Evolutionary conservation across 176 grass and related monocot species (phyloP), one percentile per base, ranked within the genome.

Genomic region (Thalia dealbata): DNA sequence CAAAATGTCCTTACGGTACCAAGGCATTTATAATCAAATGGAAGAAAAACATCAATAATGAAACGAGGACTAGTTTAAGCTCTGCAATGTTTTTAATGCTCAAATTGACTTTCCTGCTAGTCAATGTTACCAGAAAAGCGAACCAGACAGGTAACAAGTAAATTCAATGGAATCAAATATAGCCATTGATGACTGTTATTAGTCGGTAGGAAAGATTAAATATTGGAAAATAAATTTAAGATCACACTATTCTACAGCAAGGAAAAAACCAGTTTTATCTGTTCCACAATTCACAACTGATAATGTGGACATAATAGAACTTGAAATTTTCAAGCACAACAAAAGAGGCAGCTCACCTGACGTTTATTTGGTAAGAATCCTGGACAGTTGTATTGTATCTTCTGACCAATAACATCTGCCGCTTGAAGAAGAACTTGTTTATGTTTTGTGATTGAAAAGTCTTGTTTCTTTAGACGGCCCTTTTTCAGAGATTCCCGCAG

Each of bases 311-410:
- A 66, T 46, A n/a, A 25, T 71, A 30, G 70, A 82, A 70, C 69
- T 24, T 18, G 60, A 75, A 65, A 69, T 44, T 12, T 69, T 14
- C 62, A 8, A 8, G 35, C 2, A 75, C 15, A 24, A 7, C 24
- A 71, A 10, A 27, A 29, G 16, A 29, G 10, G 66, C 46, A 44
- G 56, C 32, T 77, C 73, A 97, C 95, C 95, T 92, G 95, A 30
- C 90, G 95, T 81, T 70, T 78, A 86, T 97, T 97, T 51, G 75
- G 85, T 80, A 93, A 90, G 79, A 97, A 97, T 29, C 90, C 95
- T 58, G 43, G 85, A 21, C 87, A 91, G 68, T 81, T 71, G 73
- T 92, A 97, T 73, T 97, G 95, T 73, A 97, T 88, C 72, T 84
- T 90, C 83, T 86, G 82, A 44, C 95, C 95, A 21, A 91, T 88